These are phyloP conservation scores for Fusarium pseudoanthophilum DNA, from an alignment of 2,329 filamentous ascomycete species.

Conservation along the genomic window DNA sequence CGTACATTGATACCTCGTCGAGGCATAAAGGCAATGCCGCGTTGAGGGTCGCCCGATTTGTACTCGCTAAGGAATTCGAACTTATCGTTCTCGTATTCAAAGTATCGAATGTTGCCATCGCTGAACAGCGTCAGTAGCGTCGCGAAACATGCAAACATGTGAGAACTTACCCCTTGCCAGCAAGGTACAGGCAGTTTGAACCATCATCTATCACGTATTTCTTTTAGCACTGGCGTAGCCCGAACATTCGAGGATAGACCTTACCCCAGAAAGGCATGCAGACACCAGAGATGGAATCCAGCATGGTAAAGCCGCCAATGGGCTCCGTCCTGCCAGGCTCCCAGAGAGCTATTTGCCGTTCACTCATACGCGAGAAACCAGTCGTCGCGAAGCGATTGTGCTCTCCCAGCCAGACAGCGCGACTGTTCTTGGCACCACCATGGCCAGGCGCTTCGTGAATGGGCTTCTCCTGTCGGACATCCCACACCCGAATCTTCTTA, in stretches of 20 bases:
- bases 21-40: constrained; percentile 92
- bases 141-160: neutral
- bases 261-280: constrained; percentile 98
- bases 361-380: constrained; percentile 98
- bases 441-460: constrained; percentile 88
- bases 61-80: constrained; percentile 98
- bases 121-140: constrained; percentile 56
- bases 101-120: constrained; percentile 99
- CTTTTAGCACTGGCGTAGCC: constrained; percentile 26
- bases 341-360: constrained; percentile 95
- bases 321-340: constrained; percentile 88
- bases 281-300: constrained; percentile 96
- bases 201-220: constrained; percentile 74
- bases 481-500: constrained; percentile 98
- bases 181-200: constrained; percentile 93
- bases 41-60: constrained; percentile 95
- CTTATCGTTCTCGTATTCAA: constrained; percentile 98
- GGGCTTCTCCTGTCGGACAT: constrained; percentile 90
- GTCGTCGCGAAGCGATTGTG: constrained; percentile 96
- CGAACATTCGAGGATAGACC: constrained; percentile 32
- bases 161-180: constrained; percentile 86
- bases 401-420: constrained; percentile 96
- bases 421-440: constrained; percentile 95
- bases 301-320: constrained; percentile 86
- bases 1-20: constrained; percentile 91